Percentiles rank a stretch among this genome's conserved stretches.
These are phyloP conservation scores for Solanum megistacrolobum DNA, from an alignment of 257 asterid species.

Conservation along the genomic window DNA sequence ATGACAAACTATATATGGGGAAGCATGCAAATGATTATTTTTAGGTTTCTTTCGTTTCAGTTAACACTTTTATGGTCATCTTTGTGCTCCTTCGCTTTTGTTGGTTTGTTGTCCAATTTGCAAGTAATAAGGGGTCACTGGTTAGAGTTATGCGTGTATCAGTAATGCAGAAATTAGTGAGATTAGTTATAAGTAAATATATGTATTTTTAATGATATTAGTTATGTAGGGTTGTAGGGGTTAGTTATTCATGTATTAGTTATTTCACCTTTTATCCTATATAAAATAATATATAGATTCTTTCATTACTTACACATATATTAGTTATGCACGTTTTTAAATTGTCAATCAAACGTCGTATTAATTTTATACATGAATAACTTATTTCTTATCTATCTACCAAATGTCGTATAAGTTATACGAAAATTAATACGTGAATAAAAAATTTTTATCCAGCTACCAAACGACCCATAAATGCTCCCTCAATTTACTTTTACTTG, in stretches of 20 bases:
- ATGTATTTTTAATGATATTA: too few species aligned
- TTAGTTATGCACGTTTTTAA: background rate
- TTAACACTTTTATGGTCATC: background rate
- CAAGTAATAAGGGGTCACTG: background rate
- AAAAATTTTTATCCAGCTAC: background rate
- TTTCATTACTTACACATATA: too few species aligned
- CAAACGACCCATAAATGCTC: background rate
- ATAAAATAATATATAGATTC: too few species aligned
- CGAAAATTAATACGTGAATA: too few species aligned
- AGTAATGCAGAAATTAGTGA: too few species aligned
- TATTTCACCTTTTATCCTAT: too few species aligned
- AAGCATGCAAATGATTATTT: background rate
- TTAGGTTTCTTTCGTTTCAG: background rate
- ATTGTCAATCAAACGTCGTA: too few species aligned
- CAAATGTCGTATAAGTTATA: background rate
- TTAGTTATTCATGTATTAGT: too few species aligned
- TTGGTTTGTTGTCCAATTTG: background rate
- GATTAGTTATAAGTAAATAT: background rate
- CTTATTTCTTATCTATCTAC: background rate
- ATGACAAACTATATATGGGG: background rate
- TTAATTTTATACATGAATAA: too few species aligned
- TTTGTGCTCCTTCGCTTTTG: background rate
- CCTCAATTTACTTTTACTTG: background rate
- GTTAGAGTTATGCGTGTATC: too few species aligned
- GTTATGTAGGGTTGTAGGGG: too few species aligned